phyloP scores from a whole-genome alignment of 352 stramenopile species.

The Globisporangium spinosum region DNA sequence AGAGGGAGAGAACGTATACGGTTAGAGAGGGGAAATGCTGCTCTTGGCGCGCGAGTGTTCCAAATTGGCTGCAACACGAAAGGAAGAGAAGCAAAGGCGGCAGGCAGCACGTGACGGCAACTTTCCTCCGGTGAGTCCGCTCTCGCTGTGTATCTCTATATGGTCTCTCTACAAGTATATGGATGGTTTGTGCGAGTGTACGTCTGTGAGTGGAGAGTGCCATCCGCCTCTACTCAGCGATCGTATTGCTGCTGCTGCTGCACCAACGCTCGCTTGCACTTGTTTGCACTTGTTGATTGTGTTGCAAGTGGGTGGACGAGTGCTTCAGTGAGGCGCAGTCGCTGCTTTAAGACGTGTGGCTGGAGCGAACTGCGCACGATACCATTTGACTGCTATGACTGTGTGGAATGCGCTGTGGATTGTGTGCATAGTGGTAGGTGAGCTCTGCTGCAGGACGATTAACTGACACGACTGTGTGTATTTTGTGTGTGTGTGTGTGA shows the following conservation, averaged over 20 bases:
- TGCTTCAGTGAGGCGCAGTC: not conserved
- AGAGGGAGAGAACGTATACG: not conserved
- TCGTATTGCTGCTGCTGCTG: not conserved
- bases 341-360: not conserved
- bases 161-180: not conserved
- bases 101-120: not conserved
- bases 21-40: not conserved
- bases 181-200: not conserved
- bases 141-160: not conserved
- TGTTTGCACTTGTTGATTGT: not conserved
- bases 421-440: not conserved
- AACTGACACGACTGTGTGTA: not conserved
- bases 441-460: not conserved
- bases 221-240: not conserved
- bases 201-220: not conserved
- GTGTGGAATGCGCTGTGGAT: not conserved
- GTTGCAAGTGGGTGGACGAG: not conserved
- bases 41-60: not conserved
- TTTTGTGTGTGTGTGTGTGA: not conserved
- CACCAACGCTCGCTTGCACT: not conserved
- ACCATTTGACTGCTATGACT: not conserved
- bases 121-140: not conserved
- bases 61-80: not conserved
- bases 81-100: not conserved
- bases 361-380: not conserved